Percentiles rank a stretch among this genome's conserved stretches.
Conservation (phyloP, 768 basidiomycete species). For the Kwoniella mangroviensis region DNA sequence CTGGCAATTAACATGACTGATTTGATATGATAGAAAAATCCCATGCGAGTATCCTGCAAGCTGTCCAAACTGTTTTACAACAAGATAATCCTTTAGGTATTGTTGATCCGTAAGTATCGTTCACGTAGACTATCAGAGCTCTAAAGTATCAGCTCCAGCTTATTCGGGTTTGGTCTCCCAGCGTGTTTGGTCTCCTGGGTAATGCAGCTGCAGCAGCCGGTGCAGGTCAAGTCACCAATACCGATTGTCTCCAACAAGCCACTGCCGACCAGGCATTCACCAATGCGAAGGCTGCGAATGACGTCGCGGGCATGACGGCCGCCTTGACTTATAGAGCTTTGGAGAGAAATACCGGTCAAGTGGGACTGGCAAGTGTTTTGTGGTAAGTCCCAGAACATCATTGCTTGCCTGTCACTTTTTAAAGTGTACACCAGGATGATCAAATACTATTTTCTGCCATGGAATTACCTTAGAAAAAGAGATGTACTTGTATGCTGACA, state of each 20-base stretch:
- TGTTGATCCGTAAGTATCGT: constrained; percentile 61
- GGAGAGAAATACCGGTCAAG: constrained; percentile 67
- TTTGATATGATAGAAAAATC: constrained; percentile 64
- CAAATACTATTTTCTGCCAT: too few relatives aligned
- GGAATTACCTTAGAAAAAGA: too few relatives aligned
- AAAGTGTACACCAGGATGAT: too few relatives aligned
- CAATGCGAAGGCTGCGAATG: constrained; percentile 69
- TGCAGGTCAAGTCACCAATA: constrained; percentile 66
- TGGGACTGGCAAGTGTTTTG: constrained; percentile 36
- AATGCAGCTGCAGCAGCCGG: constrained; percentile 68
- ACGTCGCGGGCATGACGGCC: constrained; percentile 65
- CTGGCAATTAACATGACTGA: not conserved
- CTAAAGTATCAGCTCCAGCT: not conserved
- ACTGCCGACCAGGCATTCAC: constrained; percentile 73
- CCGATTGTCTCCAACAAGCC: constrained; percentile 70
- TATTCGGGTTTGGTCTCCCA: not conserved
- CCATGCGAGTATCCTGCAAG: constrained; percentile 66
- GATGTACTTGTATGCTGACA: too few relatives aligned
- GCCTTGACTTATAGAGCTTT: constrained; percentile 70
- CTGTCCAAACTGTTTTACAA: constrained; percentile 62
- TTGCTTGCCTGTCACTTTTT: too few relatives aligned
- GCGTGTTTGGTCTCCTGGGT: constrained; percentile 65
- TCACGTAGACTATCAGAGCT: not conserved
- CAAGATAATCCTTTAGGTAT: constrained; percentile 68
- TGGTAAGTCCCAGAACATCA: too few relatives aligned